Base-by-base conservation (phyloP, 169 alveolate species). In the Plasmodium gallinaceum region DNA sequence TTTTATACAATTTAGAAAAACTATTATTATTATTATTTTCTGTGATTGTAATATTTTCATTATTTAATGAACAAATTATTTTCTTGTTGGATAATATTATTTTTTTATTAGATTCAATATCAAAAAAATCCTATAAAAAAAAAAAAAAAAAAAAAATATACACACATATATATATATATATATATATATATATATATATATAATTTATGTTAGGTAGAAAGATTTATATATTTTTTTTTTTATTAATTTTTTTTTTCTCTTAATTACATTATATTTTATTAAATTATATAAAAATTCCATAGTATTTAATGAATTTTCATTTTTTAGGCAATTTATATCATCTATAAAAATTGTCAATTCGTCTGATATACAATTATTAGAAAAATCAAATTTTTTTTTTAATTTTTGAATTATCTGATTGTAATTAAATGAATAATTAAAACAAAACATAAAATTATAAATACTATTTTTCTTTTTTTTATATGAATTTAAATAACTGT, bases 261-360 rank as follows among this genome's bases (percentile, higher is more conserved):
- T 32, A 32, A 32, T 32, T 64, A 78, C 89, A 7, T 24, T n/a
- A 24, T 14, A 14, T 10, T 14, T 26, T 6, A 57, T 22, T 37
- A 78, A 20, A 22, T 20, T 32, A 62, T 78, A 58, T 26, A 78
- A 58, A 14, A 78, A 78, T 48, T 78, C 71, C 60, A 58, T 26
- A 1, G 74, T 48, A 37, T 16, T 24, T 5, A 14, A 24, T 3
- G 66, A 32, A 18, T 8, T 14, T 2, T 32, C 48, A 12, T 39
- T n/a, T 14, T 3, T 10, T 5, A 64, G 16, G 14, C 71, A 78
- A 39, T 62, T 46, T 7, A 78, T 58, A 20, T 78, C 89, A 8
- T 78, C 89, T 1, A 78, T 43, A 24, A 64, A 78, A 0, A 78
- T 78, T 1, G 89, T 78, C 5, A 78, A 61, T 12, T 64, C 66